Evolutionary conservation across 148 eudicot genomes (phyloP), one percentile per base, ranked within the genome.

Genomic region (Spergularia marina): DNA sequence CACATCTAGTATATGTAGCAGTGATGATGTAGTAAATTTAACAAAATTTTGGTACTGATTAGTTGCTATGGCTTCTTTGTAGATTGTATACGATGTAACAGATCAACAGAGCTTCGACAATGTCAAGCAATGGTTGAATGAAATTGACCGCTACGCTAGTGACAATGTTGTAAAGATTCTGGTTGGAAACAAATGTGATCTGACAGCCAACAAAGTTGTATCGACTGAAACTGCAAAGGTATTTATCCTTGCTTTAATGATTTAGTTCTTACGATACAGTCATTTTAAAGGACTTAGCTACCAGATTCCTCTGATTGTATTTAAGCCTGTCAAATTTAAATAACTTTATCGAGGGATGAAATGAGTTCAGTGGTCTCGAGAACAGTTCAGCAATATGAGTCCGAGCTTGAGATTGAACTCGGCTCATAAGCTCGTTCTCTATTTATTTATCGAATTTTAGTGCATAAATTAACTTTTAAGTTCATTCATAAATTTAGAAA

Each of bases 71-170:
- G 69, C 62, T 72, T 21, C 53, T 23, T 74, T 36, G 74, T 71
- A 83, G 86, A 80, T 83, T 80, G 83, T 80, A 39, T 83, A 83
- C 66, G 86, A 83, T 77, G 86, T 83, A 34, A 83, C 86, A 57
- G 86, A 83, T 79, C 86, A 83, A 74, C 86, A 83, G 61, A 83
- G 86, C 70, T 83, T 83, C 54, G 83, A 83, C 7, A 83, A 83
- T 77, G 86, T 83, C 56, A 83, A 83, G 78, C 83, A 80, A 71
- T 83, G 86, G 86, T 74, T 83, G 71, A 83, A 80, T 74, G 86
- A 83, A 71, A 83, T 83, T 77, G 83, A 83, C 18, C 86, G 83
- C 21, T 83, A 83, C 62, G 86, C 86, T 75, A 83, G 86, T 81
- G 86, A 84, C 80, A 84, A 76, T 78, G 86, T 84, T 78, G 86